Percentiles rank a stretch among this genome's conserved stretches.
Evolutionary conservation across 2,329 filamentous ascomycete genomes (phyloP).

Genomic region (Pyrenophora graminea): DNA sequence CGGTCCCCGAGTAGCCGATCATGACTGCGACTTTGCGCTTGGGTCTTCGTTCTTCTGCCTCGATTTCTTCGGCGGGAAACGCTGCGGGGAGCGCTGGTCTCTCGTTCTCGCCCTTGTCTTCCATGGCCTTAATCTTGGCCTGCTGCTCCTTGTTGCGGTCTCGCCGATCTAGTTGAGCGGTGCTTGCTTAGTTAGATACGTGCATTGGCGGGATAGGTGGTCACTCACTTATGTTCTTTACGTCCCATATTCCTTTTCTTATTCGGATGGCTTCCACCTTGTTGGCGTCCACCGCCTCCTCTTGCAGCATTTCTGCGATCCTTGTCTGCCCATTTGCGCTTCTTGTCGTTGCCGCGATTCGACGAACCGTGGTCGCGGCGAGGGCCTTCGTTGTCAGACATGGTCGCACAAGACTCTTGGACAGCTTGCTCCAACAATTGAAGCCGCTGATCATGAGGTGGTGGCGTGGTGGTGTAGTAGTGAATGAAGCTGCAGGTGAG

Average conservation of each 20-base stretch:
- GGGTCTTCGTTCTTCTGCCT: constrained; percentile 80
- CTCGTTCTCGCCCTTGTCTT: constrained; percentile 42
- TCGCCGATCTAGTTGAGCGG: constrained; percentile 53
- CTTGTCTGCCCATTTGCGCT: constrained; percentile 39
- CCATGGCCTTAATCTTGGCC: constrained; percentile 45
- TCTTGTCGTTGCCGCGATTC: constrained; percentile 36
- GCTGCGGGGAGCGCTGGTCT: constrained; percentile 59
- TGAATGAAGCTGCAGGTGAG: constrained; percentile 6
- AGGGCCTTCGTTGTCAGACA: constrained; percentile 27
- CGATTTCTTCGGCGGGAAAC: constrained; percentile 80
- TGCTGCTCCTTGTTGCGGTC: constrained; percentile 50
- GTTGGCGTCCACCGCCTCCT: constrained; percentile 40
- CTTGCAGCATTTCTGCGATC: constrained; percentile 31
- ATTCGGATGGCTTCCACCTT: constrained; percentile 50
- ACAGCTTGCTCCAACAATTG: constrained; percentile 28
- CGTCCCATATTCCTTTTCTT: constrained; percentile 71
- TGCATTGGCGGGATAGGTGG: constrained; percentile 9
- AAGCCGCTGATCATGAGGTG: constrained; percentile 30
- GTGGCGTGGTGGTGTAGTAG: constrained; percentile 4
- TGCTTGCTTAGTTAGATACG: constrained; percentile 50
- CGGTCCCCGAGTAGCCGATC: constrained; percentile 93
- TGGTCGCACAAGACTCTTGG: constrained; percentile 26
- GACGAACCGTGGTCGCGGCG: constrained; percentile 28
- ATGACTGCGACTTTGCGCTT: constrained; percentile 97
- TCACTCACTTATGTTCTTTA: constrained; percentile 65